phyloP scores from a whole-genome alignment of 2,329 filamentous ascomycete species.

The Furcasterigmium furcatum region DNA sequence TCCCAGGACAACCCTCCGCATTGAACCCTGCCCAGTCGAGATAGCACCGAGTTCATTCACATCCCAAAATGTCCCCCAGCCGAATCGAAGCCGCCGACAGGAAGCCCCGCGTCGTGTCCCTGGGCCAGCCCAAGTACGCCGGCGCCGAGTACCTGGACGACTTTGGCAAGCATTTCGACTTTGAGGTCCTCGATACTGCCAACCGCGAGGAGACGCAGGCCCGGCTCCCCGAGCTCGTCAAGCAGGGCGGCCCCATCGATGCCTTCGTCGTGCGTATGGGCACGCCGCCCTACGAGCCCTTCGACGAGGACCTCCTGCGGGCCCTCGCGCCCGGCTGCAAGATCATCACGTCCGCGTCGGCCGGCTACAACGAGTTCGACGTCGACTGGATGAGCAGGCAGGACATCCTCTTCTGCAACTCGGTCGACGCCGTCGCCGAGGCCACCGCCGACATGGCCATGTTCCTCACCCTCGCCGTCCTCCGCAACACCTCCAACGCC shows the following conservation, averaged over 20 bases:
- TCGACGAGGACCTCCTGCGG: conserved; percentile 39
- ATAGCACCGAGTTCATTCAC: too few relatives aligned
- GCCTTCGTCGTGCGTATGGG: conserved; percentile 48
- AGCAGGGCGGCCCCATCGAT: conserved; percentile 35
- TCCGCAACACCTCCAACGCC: conserved; percentile 40
- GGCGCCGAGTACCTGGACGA: conserved; percentile 33
- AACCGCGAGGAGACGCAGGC: conserved; percentile 30
- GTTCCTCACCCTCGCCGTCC: conserved; percentile 25
- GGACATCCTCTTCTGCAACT: conserved; percentile 51
- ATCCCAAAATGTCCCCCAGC: neutral
- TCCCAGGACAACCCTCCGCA: too few relatives aligned
- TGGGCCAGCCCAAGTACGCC: conserved; percentile 34
- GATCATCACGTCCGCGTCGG: conserved; percentile 42
- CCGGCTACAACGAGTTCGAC: conserved; percentile 45
- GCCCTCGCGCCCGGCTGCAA: conserved; percentile 35
- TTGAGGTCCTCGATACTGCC: conserved; percentile 30
- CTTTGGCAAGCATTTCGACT: conserved; percentile 33
- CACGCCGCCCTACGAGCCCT: conserved; percentile 43
- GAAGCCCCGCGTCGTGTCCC: conserved; percentile 36
- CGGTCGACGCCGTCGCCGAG: conserved; percentile 48
- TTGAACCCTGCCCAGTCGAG: too few relatives aligned
- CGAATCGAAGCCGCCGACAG: neutral
- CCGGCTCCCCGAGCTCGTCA: conserved; percentile 30
- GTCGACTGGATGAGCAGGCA: conserved; percentile 36
- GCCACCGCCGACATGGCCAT: conserved; percentile 47